phyloP scores from a whole-genome alignment of 2,329 filamentous ascomycete genomes.

The Aaosphaeria pasadenensis region DNA sequence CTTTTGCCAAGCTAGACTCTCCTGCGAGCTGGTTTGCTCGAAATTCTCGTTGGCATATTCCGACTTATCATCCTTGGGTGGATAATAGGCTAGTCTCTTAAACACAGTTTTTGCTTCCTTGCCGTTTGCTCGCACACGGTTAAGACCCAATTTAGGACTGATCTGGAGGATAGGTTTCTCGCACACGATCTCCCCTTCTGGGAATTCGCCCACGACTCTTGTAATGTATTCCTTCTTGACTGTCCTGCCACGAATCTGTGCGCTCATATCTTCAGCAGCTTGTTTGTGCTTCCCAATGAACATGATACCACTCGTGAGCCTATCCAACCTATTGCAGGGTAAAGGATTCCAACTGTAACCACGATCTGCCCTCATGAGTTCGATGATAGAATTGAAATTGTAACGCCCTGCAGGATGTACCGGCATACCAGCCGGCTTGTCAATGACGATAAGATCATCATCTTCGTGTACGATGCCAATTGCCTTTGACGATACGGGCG shows the following conservation, averaged over 20 bases:
- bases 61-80: conserved; percentile 43
- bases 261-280: conserved; percentile 73
- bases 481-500: conserved; percentile 78
- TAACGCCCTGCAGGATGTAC: conserved; percentile 95
- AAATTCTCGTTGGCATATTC: conserved; percentile 19
- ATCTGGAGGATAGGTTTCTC: conserved; percentile 92
- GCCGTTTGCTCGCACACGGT: conserved; percentile 88
- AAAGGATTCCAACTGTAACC: conserved; percentile 58
- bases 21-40: conserved; percentile 8
- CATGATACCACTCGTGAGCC: conserved; percentile 95
- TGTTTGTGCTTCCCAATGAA: conserved; percentile 87
- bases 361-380: conserved; percentile 83
- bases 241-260: conserved; percentile 73
- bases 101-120: conserved; percentile 91
- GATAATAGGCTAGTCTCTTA: conserved; percentile 88
- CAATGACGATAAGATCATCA: conserved; percentile 89
- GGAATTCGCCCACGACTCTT: conserved; percentile 85
- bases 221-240: conserved; percentile 96
- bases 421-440: conserved; percentile 92
- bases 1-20: conserved; percentile 50
- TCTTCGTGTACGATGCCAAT: conserved; percentile 88
- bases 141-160: conserved; percentile 90
- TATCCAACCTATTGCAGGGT: conserved; percentile 89
- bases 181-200: conserved; percentile 85
- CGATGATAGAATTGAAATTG: conserved; percentile 89